Evolutionary conservation across 139 green algal genomes (phyloP).

Genomic region (Desmodesmus armatus): DNA sequence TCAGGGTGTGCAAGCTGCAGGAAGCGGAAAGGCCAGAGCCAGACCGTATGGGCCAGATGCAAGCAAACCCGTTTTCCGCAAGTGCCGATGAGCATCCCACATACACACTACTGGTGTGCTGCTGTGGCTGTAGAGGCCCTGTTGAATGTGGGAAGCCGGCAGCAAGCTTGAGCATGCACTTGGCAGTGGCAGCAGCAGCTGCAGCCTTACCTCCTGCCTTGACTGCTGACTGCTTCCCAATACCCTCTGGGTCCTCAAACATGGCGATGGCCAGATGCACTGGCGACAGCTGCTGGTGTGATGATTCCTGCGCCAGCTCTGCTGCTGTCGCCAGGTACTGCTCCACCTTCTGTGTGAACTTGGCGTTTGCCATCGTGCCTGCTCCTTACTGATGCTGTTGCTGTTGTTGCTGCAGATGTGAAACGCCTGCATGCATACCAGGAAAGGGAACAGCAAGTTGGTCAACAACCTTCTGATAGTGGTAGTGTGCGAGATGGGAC

Average conservation of each 20-base stretch:
- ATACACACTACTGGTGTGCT: too few relatives aligned
- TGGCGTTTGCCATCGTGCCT: slow-evolving; percentile 8
- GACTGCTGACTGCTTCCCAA: slow-evolving; percentile 49
- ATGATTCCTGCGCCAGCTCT: background rate
- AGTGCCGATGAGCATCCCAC: too few relatives aligned
- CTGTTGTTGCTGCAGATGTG: background rate
- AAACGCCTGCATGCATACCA: background rate
- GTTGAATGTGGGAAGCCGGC: too few relatives aligned
- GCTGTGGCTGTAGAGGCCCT: too few relatives aligned
- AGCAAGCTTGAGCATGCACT: background rate
- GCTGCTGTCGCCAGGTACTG: slow-evolving; percentile 12
- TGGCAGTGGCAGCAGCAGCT: background rate
- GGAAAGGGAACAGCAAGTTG: background rate
- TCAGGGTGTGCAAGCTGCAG: too few relatives aligned
- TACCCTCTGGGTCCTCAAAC: slow-evolving; percentile 78
- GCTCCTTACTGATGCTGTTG: slow-evolving; percentile 13
- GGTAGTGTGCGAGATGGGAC: too few relatives aligned
- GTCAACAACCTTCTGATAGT: background rate
- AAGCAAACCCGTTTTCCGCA: too few relatives aligned
- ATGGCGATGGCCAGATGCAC: slow-evolving; percentile 77
- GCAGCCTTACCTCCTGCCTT: background rate
- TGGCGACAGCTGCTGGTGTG: slow-evolving; percentile 62
- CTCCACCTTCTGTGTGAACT: slow-evolving; percentile 8
- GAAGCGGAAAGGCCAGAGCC: too few relatives aligned
- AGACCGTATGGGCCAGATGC: too few relatives aligned